phyloP scores from a whole-genome alignment of 306 rosid species.

The Oemleria cerasiformis region DNA sequence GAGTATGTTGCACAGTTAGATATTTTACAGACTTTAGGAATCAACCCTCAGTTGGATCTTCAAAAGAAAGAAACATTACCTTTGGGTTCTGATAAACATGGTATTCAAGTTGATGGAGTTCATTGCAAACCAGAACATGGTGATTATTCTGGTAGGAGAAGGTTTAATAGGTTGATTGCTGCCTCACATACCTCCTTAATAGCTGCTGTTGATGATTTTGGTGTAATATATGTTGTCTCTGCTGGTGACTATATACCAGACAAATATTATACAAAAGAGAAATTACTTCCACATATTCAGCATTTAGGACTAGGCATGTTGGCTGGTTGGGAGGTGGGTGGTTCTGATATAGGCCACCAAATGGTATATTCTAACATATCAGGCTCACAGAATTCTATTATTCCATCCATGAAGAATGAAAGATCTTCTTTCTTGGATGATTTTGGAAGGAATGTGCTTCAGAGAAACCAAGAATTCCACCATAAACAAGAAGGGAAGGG shows the following conservation, averaged over 20 bases:
- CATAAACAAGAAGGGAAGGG: slow-evolving; percentile 37
- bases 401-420: slow-evolving; percentile 29
- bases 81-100: slow-evolving; percentile 24
- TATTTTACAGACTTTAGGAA: slow-evolving; percentile 54
- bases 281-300: slow-evolving; percentile 55
- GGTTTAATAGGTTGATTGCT: slow-evolving; percentile 69
- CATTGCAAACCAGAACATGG: slow-evolving; percentile 29
- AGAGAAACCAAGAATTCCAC: slow-evolving; percentile 28
- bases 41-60: slow-evolving; percentile 39
- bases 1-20: slow-evolving; percentile 61
- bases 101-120: slow-evolving; percentile 34
- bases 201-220: slow-evolving; percentile 75
- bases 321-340: slow-evolving; percentile 82
- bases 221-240: slow-evolving; percentile 65
- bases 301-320: slow-evolving; percentile 55
- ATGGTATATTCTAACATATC: slow-evolving; percentile 35
- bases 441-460: slow-evolving; percentile 31
- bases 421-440: slow-evolving; percentile 33
- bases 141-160: slow-evolving; percentile 37
- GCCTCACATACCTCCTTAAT: slow-evolving; percentile 68
- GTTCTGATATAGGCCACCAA: slow-evolving; percentile 67
- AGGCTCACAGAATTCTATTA: slow-evolving; percentile 24
- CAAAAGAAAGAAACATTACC: slow-evolving; percentile 30
- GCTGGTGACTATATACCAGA: slow-evolving; percentile 40
- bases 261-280: slow-evolving; percentile 39